Conservation (phyloP, 2,329 filamentous ascomycete genomes). For the Pleomassaria siparia region DNA sequence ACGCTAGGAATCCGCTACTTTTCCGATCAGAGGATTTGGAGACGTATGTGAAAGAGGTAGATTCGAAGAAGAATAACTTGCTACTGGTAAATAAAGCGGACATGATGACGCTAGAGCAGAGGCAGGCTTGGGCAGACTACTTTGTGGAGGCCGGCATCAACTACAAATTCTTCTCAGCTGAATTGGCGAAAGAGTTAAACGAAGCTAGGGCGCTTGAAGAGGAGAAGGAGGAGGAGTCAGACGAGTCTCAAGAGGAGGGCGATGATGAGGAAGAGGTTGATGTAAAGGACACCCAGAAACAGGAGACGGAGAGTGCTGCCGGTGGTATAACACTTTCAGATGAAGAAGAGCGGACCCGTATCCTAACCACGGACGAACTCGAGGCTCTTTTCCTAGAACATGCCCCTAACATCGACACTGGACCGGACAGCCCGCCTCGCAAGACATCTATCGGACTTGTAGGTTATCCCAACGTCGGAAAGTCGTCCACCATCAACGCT, state of each 20-base stretch:
- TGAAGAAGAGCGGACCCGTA: conserved; percentile 59
- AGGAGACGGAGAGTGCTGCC: conserved; percentile 43
- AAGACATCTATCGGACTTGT: conserved; percentile 93
- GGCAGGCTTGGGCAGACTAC: conserved; percentile 81
- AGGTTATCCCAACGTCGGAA: conserved; percentile 97
- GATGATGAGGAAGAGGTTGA: conserved; percentile 54
- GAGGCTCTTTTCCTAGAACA: conserved; percentile 85
- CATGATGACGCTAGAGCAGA: conserved; percentile 91
- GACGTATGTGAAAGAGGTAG: conserved; percentile 89
- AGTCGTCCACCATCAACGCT: conserved; percentile 98
- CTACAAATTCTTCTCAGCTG: conserved; percentile 95
- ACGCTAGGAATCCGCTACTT: conserved; percentile 89
- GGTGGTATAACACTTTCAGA: conserved; percentile 41
- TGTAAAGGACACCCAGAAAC: conserved; percentile 47
- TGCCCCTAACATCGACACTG: conserved; percentile 59
- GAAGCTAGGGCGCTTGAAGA: conserved; percentile 66
- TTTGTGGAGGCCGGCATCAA: conserved; percentile 79
- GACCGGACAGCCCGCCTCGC: conserved; percentile 51
- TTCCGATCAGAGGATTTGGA: conserved; percentile 95
- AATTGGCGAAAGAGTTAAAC: conserved; percentile 84
- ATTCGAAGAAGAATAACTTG: conserved; percentile 84
- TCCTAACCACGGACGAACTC: conserved; percentile 89
- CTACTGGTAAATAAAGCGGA: conserved; percentile 97
- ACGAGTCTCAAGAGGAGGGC: conserved; percentile 39
- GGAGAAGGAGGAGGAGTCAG: conserved; percentile 39